Evolutionary conservation across 2,329 filamentous ascomycete species (phyloP).

Genomic region (Cryphonectria japonica): DNA sequence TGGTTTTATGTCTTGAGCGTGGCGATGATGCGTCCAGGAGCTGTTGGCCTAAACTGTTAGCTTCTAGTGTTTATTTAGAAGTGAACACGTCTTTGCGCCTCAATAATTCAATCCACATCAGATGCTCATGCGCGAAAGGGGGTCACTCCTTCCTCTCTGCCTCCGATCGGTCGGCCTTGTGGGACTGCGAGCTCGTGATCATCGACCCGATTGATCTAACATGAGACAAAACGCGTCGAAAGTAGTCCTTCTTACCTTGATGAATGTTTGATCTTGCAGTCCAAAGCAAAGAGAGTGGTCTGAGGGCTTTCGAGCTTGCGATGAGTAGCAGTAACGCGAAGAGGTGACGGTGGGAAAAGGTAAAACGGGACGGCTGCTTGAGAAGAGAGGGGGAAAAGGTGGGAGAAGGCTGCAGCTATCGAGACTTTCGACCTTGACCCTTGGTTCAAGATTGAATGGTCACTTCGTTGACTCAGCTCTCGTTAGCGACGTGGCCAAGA

Average conservation of each 20-base stretch:
- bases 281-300: neutral
- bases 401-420: neutral
- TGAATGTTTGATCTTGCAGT: neutral
- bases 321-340: neutral
- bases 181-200: neutral
- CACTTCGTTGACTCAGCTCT: neutral
- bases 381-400: neutral
- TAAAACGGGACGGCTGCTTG: neutral
- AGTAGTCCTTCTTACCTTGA: neutral
- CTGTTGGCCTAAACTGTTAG: conserved; percentile 15
- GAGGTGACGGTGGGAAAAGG: neutral
- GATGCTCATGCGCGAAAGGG: neutral
- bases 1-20: conserved; percentile 11
- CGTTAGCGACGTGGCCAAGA: neutral
- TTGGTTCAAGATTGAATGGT: neutral
- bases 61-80: neutral
- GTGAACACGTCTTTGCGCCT: neutral
- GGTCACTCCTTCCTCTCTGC: neutral
- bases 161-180: neutral
- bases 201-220: neutral
- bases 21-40: conserved; percentile 19
- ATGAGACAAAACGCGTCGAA: neutral
- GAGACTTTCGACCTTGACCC: neutral
- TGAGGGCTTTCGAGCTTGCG: neutral
- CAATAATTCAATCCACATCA: neutral